These are phyloP conservation scores for Phytophthora europaea DNA, from an alignment of 352 stramenopile species.

Conservation along the genomic window DNA sequence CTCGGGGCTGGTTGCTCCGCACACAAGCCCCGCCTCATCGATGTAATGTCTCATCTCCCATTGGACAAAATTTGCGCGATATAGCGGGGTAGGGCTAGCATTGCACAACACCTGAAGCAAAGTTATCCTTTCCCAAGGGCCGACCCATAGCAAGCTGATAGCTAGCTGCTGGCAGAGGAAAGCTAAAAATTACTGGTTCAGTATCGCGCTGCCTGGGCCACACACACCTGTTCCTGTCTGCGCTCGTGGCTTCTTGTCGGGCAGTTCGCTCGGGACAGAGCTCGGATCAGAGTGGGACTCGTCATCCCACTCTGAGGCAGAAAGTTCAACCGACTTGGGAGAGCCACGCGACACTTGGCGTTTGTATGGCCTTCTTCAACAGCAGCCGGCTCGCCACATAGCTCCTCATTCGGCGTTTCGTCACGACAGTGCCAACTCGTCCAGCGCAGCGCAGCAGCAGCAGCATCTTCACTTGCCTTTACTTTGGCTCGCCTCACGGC, in stretches of 20 bases:
- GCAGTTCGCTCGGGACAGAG: neutral
- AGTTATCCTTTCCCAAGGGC: neutral
- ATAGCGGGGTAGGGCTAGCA: neutral
- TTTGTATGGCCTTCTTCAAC: conserved; percentile 34
- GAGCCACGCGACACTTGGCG: conserved; percentile 10
- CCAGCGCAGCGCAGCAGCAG: neutral
- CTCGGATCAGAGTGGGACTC: neutral
- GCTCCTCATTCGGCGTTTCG: neutral
- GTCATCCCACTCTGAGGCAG: neutral
- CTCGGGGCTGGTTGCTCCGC: neutral
- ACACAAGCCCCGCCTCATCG: neutral
- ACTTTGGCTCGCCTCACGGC: neutral
- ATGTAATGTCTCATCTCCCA: neutral
- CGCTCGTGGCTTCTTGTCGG: neutral
- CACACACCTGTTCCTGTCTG: neutral
- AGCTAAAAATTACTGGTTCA: too few relatives aligned
- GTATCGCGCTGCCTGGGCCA: neutral
- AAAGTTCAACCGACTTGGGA: neutral
- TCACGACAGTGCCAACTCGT: neutral
- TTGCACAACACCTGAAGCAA: neutral
- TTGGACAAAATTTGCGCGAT: conserved; percentile 3
- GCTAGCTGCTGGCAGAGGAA: too few relatives aligned
- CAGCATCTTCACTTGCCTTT: neutral
- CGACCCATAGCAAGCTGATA: too few relatives aligned
- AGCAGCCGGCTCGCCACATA: conserved; percentile 6